Percentiles rank a stretch among this genome's conserved stretches.
Conservation (phyloP, 2,329 filamentous ascomycete genomes). For the Pezicula carpinea region DNA sequence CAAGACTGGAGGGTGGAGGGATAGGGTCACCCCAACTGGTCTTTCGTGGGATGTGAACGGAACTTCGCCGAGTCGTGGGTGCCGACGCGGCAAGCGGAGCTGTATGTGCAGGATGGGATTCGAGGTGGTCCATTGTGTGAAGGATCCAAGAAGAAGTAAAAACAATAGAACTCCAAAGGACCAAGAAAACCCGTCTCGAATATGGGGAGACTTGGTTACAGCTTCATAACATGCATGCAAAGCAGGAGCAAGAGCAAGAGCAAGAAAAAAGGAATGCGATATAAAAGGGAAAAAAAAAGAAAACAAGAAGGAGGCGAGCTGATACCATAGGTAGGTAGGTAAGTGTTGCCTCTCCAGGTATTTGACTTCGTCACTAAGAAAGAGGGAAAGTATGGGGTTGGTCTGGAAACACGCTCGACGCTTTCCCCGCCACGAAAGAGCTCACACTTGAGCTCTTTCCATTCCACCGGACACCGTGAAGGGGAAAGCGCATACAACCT, state of each 20-base stretch:
- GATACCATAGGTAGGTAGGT: background rate
- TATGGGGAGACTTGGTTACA: constrained; percentile 17
- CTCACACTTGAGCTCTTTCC: too few relatives aligned
- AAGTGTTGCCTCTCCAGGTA: background rate
- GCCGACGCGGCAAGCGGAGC: constrained; percentile 12
- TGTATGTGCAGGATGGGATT: constrained; percentile 8
- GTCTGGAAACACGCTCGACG: too few relatives aligned
- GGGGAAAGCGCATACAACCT: too few relatives aligned
- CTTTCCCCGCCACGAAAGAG: too few relatives aligned
- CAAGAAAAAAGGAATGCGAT: constrained; percentile 19
- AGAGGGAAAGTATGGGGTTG: background rate
- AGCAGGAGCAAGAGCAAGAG: constrained; percentile 14
- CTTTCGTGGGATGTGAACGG: constrained; percentile 34
- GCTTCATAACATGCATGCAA: constrained; percentile 20
- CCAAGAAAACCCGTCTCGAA: constrained; percentile 25
- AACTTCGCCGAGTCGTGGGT: constrained; percentile 30
- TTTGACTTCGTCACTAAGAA: background rate
- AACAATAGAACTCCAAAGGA: constrained; percentile 27
- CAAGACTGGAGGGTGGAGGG: constrained; percentile 23
- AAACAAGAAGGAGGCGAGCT: constrained; percentile 4
- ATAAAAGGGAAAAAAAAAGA: constrained; percentile 10
- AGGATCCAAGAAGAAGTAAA: constrained; percentile 24
- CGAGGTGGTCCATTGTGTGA: constrained; percentile 22
- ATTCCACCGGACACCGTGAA: too few relatives aligned
- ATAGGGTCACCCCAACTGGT: constrained; percentile 34